These are phyloP conservation scores for Hypoxylon cercidicola DNA, from an alignment of 495 filamentous ascomycete species.

Conservation along the genomic window DNA sequence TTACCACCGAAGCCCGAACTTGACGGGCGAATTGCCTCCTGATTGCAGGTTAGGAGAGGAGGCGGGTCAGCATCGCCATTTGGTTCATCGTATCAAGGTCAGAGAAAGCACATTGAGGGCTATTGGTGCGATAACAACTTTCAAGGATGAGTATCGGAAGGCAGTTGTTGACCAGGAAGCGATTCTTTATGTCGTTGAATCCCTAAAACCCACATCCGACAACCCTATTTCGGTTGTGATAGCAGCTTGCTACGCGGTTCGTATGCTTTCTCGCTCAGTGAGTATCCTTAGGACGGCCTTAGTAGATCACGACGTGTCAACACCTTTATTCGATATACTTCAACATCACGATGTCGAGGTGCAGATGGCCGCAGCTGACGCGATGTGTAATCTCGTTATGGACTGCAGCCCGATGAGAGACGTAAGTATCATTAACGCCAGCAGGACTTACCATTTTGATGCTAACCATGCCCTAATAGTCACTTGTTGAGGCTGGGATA, in stretches of 20 bases:
- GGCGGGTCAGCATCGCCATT: slow-evolving; percentile 68
- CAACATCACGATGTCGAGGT: slow-evolving; percentile 81
- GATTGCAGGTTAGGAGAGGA: slow-evolving; percentile 62
- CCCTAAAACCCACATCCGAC: slow-evolving; percentile 69
- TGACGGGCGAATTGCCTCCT: slow-evolving; percentile 29
- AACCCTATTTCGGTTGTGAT: slow-evolving; percentile 73
- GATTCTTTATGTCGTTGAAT: slow-evolving; percentile 83
- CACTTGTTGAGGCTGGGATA: slow-evolving; percentile 78
- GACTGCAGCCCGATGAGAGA: slow-evolving; percentile 92
- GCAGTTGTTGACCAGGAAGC: slow-evolving; percentile 82
- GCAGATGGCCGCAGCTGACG: slow-evolving; percentile 83
- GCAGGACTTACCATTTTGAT: background rate
- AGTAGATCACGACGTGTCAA: slow-evolving; percentile 83
- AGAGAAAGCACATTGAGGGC: slow-evolving; percentile 82
- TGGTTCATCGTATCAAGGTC: slow-evolving; percentile 78
- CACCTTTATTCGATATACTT: slow-evolving; percentile 81
- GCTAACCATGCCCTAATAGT: slow-evolving; percentile 57
- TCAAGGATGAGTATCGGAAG: slow-evolving; percentile 88
- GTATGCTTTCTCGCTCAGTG: slow-evolving; percentile 83
- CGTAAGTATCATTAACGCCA: slow-evolving; percentile 58
- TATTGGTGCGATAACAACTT: slow-evolving; percentile 78
- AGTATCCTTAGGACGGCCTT: slow-evolving; percentile 84
- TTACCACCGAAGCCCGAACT: slow-evolving; percentile 38
- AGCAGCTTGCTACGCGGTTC: slow-evolving; percentile 82
- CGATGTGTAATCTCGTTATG: slow-evolving; percentile 82